phyloP scores from a whole-genome alignment of 331 rosid genomes.

The Acacia concinna region DNA sequence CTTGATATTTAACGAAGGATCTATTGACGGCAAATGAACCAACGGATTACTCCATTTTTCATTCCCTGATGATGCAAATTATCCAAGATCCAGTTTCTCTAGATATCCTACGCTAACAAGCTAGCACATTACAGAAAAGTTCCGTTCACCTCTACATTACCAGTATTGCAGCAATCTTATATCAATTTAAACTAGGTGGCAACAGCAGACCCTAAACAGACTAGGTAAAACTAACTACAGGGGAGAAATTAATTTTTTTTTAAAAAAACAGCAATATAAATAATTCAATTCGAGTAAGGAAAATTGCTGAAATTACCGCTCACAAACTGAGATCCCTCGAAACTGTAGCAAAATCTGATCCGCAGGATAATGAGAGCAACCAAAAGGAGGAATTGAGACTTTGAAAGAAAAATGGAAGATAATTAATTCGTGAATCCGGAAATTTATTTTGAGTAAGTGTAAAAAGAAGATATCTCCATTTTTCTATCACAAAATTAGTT shows the following conservation, averaged over 20 bases:
- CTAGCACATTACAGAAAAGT: not conserved
- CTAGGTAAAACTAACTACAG: not conserved
- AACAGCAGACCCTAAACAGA: not conserved
- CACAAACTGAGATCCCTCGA: not conserved
- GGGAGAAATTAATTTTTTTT: not conserved
- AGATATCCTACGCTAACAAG: not conserved
- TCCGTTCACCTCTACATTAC: not conserved
- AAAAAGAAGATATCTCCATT: not conserved
- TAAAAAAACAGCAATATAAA: slow-evolving; percentile 1
- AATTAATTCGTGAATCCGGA: slow-evolving; percentile 5
- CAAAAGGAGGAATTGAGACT: not conserved
- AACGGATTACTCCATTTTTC: not conserved
- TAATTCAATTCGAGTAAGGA: not conserved
- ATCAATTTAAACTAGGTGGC: not conserved
- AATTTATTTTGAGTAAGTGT: not conserved
- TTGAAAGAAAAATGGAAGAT: not conserved
- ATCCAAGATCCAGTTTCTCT: not conserved
- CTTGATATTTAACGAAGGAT: not conserved
- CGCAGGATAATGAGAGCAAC: not conserved
- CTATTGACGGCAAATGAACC: not conserved
- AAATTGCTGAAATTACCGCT: slow-evolving; percentile 29
- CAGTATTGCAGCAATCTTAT: not conserved
- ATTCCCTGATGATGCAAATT: not conserved
- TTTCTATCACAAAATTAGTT: not conserved
- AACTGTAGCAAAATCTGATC: slow-evolving; percentile 36